These are phyloP conservation scores for Stachybotrys chlorohalonatus DNA, from an alignment of 2,329 filamentous ascomycete species.

Conservation along the genomic window DNA sequence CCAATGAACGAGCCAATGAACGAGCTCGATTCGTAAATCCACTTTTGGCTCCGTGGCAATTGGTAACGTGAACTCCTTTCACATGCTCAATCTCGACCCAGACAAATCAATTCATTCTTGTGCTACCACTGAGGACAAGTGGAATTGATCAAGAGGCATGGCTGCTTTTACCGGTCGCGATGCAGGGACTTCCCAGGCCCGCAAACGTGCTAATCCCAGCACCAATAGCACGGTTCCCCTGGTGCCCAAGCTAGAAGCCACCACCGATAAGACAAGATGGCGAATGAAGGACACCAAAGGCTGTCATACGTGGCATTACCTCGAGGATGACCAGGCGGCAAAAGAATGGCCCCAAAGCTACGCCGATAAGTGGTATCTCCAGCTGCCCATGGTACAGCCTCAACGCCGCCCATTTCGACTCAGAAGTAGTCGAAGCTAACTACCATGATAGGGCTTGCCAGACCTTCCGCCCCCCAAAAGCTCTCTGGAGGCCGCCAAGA, in stretches of 20 bases:
- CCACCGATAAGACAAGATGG: slow-evolving; percentile 78
- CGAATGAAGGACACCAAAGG: slow-evolving; percentile 74
- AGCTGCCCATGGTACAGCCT: slow-evolving; percentile 59
- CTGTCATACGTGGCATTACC: slow-evolving; percentile 88
- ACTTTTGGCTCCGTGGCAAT: background rate
- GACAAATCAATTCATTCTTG: too few species aligned
- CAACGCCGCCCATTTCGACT: background rate
- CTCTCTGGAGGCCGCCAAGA: slow-evolving; percentile 68
- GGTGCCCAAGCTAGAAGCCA: slow-evolving; percentile 37
- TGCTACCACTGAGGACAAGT: background rate
- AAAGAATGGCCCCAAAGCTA: slow-evolving; percentile 75
- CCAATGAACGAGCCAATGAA: background rate
- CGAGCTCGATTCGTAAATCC: background rate
- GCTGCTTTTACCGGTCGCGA: background rate
- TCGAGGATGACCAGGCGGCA: slow-evolving; percentile 61
- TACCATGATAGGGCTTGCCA: slow-evolving; percentile 55
- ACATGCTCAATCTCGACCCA: background rate
- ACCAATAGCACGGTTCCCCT: background rate
- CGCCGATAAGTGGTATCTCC: slow-evolving; percentile 86
- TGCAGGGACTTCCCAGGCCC: background rate
- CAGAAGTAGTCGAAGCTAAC: background rate
- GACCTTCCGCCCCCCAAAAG: slow-evolving; percentile 60
- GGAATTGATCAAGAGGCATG: background rate
- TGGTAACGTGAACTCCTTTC: background rate
- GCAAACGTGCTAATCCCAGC: background rate